Percentiles rank a stretch among this genome's conserved stretches.
Evolutionary conservation across 345 rosid species (phyloP).

Genomic region (Conringia planisiliqua): DNA sequence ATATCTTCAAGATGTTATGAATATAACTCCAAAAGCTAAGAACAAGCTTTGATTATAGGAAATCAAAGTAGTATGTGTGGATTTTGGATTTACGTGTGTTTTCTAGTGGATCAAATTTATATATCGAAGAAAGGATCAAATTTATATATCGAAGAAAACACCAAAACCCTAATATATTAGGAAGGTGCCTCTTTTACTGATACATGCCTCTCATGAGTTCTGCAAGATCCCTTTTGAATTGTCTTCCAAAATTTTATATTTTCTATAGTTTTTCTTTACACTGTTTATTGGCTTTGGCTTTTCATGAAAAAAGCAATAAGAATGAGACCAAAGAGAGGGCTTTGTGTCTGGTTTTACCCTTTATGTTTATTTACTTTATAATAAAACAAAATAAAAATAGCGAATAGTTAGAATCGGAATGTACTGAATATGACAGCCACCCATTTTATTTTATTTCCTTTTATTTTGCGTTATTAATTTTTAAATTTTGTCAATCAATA

Average conservation of each 20-base stretch:
- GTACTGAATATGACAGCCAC: constrained; percentile 42
- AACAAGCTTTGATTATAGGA: background rate
- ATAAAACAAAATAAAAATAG: constrained; percentile 13
- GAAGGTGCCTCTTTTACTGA: constrained; percentile 25
- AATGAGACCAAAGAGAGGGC: constrained; percentile 35
- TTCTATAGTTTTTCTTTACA: constrained; percentile 8
- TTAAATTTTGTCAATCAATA: background rate
- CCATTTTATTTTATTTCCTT: background rate
- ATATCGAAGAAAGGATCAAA: constrained; percentile 3
- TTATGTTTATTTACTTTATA: constrained; percentile 12
- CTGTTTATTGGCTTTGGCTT: constrained; percentile 35
- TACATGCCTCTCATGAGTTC: constrained; percentile 31
- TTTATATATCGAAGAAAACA: background rate
- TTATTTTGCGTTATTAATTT: background rate
- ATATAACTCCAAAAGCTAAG: background rate
- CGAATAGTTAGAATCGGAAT: constrained; percentile 40
- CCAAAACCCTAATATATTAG: constrained; percentile 25
- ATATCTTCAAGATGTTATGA: background rate
- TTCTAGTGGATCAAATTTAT: background rate
- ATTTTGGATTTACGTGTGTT: background rate
- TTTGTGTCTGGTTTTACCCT: constrained; percentile 30
- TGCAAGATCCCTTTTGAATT: constrained; percentile 30
- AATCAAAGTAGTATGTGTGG: background rate
- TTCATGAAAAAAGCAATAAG: constrained; percentile 36
- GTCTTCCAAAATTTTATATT: background rate